Base-by-base conservation (phyloP, 495 filamentous ascomycete genomes). In the Penicillium bialowiezense region DNA sequence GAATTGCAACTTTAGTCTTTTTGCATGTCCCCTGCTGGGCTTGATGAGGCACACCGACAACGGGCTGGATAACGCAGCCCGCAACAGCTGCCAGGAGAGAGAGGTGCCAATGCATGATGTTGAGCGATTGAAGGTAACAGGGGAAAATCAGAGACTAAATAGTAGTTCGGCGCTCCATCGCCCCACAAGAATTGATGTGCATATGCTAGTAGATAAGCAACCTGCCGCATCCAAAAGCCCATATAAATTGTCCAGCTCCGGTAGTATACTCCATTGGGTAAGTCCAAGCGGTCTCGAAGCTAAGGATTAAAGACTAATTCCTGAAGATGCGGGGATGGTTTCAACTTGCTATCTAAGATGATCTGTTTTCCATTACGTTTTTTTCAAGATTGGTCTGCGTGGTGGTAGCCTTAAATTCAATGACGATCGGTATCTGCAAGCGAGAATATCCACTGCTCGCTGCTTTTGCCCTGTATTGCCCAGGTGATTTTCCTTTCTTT, bases 1-100 rank as follows among this genome's bases (percentile, higher is more conserved):
- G 31, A 23, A 75, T 68, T 1, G 62, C 70, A 44, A 74, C 70
- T 14, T 58, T 67, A 2, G 72, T 72, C 38, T 66, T 68, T 41
- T 63, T 62, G 49, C 72, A 75, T 26, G 51, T 55, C 13, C 44
- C 54, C 37, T 63, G 56, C 18, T 56, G 40, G 3, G 35, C 31
- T 6, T 35, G 47, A 39, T 56, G 61, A 19, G 58, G 56, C 53
- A 61, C 51, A 40, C 40, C 52, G 13, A 49, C 51, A 44, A 44
- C 46, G 38, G 56, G 51, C 44, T 55, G 60, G 29, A 58, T 23
- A n/a, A 48, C 31, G 31, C 44, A 53, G 33, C 54, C 35, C 26
- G 53, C 53, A 36, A 60, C 33, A 12, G 39, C 52, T 19, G 56
- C 54, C 54, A 60, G 48, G 37, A 54, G 34, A 13, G 60, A 50